These are phyloP conservation scores for Cucurbita moschata DNA, from an alignment of 306 rosid genomes.

Conservation along the genomic window DNA sequence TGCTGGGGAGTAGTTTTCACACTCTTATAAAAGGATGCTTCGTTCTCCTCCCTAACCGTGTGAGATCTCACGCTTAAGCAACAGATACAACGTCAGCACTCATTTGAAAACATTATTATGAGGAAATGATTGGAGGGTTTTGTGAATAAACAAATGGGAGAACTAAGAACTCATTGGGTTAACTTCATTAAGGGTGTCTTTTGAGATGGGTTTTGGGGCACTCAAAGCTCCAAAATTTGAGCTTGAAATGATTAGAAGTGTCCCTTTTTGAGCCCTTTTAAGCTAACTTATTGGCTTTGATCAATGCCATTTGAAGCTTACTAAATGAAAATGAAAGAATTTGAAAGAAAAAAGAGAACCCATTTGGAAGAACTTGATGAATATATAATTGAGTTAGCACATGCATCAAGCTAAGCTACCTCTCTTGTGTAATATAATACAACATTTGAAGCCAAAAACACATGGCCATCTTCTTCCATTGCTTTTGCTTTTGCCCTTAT, in stretches of 20 bases:
- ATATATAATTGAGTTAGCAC: conserved; percentile 17
- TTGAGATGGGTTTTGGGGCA: conserved; percentile 44
- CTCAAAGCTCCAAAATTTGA: conserved; percentile 7
- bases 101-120: not conserved
- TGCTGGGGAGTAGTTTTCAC: too few relatives aligned
- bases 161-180: not conserved
- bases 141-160: not conserved
- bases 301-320: not conserved
- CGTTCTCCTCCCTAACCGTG: too few relatives aligned
- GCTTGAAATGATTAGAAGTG: conserved; percentile 14
- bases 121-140: not conserved
- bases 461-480: conserved; percentile 6
- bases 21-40: too few relatives aligned
- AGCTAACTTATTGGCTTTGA: conserved; percentile 12
- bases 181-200: conserved; percentile 29
- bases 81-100: too few relatives aligned
- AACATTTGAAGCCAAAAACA: conserved; percentile 1
- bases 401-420: conserved; percentile 18
- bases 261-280: conserved; percentile 12
- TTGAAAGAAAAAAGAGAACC: not conserved
- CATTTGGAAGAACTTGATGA: not conserved
- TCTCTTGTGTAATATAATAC: not conserved
- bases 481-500: conserved; percentile 2
- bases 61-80: too few relatives aligned
- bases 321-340: not conserved